phyloP scores from a whole-genome alignment of 139 green algal genomes.

The Chlorella sp. region DNA sequence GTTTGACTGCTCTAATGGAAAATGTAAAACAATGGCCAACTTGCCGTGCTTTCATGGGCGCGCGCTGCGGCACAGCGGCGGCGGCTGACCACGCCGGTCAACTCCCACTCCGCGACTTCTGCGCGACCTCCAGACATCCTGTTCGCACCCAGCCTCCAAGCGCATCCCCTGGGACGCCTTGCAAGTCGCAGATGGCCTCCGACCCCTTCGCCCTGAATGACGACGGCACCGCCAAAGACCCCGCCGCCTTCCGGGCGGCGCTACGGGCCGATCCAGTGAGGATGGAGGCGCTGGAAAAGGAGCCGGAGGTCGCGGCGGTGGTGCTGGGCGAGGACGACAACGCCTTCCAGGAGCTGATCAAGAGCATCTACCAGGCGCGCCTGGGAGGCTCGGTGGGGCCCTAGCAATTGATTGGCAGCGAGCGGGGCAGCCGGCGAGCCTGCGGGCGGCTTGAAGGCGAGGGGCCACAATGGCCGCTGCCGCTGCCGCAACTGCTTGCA shows the following conservation, averaged over 20 bases:
- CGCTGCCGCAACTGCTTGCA: not conserved
- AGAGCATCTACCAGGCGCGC: constrained; percentile 54
- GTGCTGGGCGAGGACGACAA: constrained; percentile 69
- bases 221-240: constrained; percentile 76
- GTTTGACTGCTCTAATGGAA: no score
- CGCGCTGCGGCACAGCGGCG: no score
- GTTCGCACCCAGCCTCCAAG: no score
- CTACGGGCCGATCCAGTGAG: constrained; percentile 60
- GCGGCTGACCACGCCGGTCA: no score
- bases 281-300: constrained; percentile 58
- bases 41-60: no score
- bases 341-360: constrained; percentile 79
- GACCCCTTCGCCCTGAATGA: constrained; percentile 62
- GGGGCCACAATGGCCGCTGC: constrained; percentile 2
- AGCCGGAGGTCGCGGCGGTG: constrained; percentile 61
- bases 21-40: no score
- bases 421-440: not conserved
- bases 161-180: no score
- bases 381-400: not conserved
- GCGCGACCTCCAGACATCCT: no score
- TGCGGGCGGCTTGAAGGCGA: constrained; percentile 7
- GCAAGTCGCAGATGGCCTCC: not conserved
- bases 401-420: not conserved
- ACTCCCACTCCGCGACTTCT: no score
- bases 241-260: constrained; percentile 64